Evolutionary conservation across 2,329 filamentous ascomycete genomes (phyloP), one percentile per base, ranked within the genome.

Genomic region (Colletotrichum sp.): DNA sequence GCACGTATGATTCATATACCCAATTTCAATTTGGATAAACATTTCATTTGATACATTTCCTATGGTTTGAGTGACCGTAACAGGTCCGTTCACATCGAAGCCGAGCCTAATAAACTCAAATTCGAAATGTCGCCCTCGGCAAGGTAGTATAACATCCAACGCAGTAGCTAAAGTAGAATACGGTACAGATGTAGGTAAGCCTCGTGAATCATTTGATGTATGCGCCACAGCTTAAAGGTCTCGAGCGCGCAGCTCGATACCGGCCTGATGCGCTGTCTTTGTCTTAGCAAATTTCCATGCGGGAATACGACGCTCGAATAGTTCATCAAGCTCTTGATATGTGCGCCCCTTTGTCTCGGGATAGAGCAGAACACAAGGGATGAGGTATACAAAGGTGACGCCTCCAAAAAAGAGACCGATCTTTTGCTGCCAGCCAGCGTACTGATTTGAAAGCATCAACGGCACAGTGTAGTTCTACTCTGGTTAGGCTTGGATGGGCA

Each of bases 271-370:
- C 10, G 65, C 36, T 32, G 65, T 57, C 28, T 59, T 68, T 16
- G 44, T 68, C 10, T 18, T 15, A 8, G 68, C 72, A 68, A 80
- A 80, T 59, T 62, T 78, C 77, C 79, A 78, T 13, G 78, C 77
- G 1, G 78, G 78, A 21, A 80, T 60, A 5, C 74, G 26, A 2
- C 70, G 65, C 64, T 79, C 73, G 34, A 79, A 80, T 8, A 80
- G 72, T 63, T 80, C 78, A 60, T 80, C 78, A 4, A 80, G 36
- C 55, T 80, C 78, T 21, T 68, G 21, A 26, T 79, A 80, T 13
- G 78, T 79, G 3, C 79, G 68, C 9, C 55, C 55, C 55, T 59
- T 28, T 5, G 55, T 57, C 16, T 28, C 15, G 7, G 55, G 24
- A 28, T 26, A 59, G 13, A 59, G 24, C 8, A 59, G 7, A 28